Base-by-base conservation (phyloP, 768 basidiomycete genomes). In the Suillus subluteus region DNA sequence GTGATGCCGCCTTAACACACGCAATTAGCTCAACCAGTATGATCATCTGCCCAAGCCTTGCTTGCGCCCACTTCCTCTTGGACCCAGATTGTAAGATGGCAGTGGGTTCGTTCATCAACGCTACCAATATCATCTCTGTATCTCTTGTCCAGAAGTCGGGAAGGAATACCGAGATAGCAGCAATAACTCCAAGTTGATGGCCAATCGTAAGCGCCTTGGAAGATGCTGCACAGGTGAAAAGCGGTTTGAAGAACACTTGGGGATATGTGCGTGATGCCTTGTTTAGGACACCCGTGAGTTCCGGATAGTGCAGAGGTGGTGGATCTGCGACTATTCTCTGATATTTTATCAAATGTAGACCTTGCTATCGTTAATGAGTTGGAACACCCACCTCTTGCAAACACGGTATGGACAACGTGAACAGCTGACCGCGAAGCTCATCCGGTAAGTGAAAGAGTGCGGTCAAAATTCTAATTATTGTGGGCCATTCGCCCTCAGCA, bases 71-170 rank as follows among this genome's bases (percentile, higher is more conserved):
- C 30, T 72, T 46, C 18, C 68, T 63, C 40, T 38, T 67, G 2
- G 62, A 66, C 2, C 66, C 72, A n/a, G 68, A 71, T 61, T 66
- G 66, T 37, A 58, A 70, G 15, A 68, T 66, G n/a, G 61, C 67
- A 30, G 67, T 65, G 52, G 69, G 62, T 40, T 87, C 86, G 65
- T 84, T 86, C 82, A 90, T 84, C 50, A 92, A 72, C 12, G 88
- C 91, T 3, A 92, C 83, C 4, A 88, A 81, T 70, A 92, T 79
- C 91, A 94, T 93, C 70, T 92, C 91, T 7, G 87, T 80, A 73
- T 92, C 87, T 30, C 84, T 82, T 8, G 82, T 81, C 91, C 90
- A 92, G 70, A 88, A 86, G 67, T 87, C 86, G 2, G 85, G 81
- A 18, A 91, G 78, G 71, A 86, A 85, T 38, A 80, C 82, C 6